Base-by-base conservation (phyloP, 2,329 filamentous ascomycete species). In the Diaporthe longicolla region DNA sequence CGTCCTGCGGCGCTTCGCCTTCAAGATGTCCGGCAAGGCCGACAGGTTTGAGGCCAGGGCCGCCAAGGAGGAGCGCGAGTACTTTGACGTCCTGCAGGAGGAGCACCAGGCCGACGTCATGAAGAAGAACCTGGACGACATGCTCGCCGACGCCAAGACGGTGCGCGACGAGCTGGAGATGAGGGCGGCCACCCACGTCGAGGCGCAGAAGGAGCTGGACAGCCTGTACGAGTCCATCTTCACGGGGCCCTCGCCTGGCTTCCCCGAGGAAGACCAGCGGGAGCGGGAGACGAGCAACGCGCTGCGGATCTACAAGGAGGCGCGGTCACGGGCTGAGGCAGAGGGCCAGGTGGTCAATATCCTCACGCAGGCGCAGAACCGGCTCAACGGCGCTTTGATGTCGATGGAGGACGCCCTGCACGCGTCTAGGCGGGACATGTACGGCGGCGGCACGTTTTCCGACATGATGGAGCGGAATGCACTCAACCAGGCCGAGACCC, bases 391-490 rank as follows among this genome's bases (percentile, higher is more conserved):
- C 2, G 83, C 86, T 0, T 73, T 84, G 3, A 71, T 65, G 1
- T 78, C 83, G 29, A 84, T 89, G 59, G 80, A 85, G 32, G 81
- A 84, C 3, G 87, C 87, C 1, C 79, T 85, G 9, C 76, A 79
- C 17, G 79, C 82, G 54, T 86, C 85, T 4, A 80, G 81, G 1
- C 80, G 82, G 77, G 88, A 90, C 74, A 85, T 88, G 79, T 87
- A 86, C 69, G 87, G 87, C 54, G 87, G 87, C 21, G 87, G 86
- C 17, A 82, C 82, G 5, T 82, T 87, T 63, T 79, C 80, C 2
- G 87, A 89, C 78, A 87, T 89, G 84, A 85, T 88, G 82, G 89
- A 91, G 80, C 83, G 87, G 32, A 86, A 85, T 75, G 83, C 85
- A 10, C 83, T 92, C 19, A 82, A 83, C 59, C 81, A 83, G 50